Evolutionary conservation across 176 grass and related monocot species (phyloP).

Genomic region (Bolboschoenus planiculmis): DNA sequence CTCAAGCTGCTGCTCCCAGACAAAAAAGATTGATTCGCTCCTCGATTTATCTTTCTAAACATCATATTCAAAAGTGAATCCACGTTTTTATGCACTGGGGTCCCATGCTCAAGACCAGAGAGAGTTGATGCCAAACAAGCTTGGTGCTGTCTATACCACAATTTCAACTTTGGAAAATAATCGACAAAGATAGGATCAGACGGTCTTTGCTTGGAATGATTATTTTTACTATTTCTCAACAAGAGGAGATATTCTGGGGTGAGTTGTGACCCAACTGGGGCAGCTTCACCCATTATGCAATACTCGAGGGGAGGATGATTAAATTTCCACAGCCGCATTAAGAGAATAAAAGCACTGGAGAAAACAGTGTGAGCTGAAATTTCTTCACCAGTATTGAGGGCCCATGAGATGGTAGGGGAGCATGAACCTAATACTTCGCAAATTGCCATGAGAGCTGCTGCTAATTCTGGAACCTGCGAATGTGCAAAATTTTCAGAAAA

Average conservation of each 20-base stretch:
- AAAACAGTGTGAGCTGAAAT: slow-evolving; percentile 78
- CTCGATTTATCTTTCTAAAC: slow-evolving; percentile 77
- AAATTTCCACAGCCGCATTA: slow-evolving; percentile 97
- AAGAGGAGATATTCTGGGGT: slow-evolving; percentile 93
- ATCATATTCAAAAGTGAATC: slow-evolving; percentile 87
- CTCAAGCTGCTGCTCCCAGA: slow-evolving; percentile 85
- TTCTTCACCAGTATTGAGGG: slow-evolving; percentile 51
- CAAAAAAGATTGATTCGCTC: slow-evolving; percentile 51
- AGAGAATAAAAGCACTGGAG: slow-evolving; percentile 95
- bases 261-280: slow-evolving; percentile 87
- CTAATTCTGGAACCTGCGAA: slow-evolving; percentile 78
- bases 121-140: slow-evolving; percentile 97
- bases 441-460: slow-evolving; percentile 84
- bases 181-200: slow-evolving; percentile 69
- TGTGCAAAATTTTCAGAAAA: not conserved
- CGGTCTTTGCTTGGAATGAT: slow-evolving; percentile 2
- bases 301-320: slow-evolving; percentile 95
- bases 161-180: slow-evolving; percentile 90
- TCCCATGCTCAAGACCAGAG: slow-evolving; percentile 76
- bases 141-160: slow-evolving; percentile 91
- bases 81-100: slow-evolving; percentile 78
- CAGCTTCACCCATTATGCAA: slow-evolving; percentile 87
- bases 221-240: slow-evolving; percentile 61
- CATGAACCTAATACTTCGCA: slow-evolving; percentile 87
- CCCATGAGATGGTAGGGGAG: slow-evolving; percentile 67